Conservation (phyloP, 2,329 filamentous ascomycete genomes). For the Helicocarpus griseus region DNA sequence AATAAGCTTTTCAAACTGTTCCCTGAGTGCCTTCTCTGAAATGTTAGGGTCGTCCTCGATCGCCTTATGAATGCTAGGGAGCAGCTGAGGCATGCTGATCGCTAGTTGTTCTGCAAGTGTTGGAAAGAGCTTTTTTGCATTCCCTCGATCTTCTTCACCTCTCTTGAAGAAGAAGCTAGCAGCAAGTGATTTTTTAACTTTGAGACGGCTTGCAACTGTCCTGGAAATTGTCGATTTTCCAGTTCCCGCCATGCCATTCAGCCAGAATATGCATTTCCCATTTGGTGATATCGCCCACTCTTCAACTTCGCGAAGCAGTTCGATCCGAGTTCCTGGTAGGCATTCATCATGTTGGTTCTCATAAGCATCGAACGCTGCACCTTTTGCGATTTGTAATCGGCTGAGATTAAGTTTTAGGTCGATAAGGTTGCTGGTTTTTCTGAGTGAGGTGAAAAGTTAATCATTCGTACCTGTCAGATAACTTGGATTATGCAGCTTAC, state of each 20-base stretch:
- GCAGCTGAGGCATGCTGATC: slow-evolving; percentile 15
- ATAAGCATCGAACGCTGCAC: neutral
- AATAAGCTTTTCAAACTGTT: slow-evolving; percentile 19
- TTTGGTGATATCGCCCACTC: slow-evolving; percentile 9
- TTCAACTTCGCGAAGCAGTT: slow-evolving; percentile 14
- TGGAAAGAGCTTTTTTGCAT: slow-evolving; percentile 3
- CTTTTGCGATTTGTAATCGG: neutral
- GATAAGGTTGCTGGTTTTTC: too few relatives aligned
- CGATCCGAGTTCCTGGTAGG: slow-evolving; percentile 13
- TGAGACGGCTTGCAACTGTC: slow-evolving; percentile 11
- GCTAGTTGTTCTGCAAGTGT: neutral
- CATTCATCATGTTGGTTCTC: slow-evolving; percentile 5
- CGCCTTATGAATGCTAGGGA: slow-evolving; percentile 13
- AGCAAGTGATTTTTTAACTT: slow-evolving; percentile 6
- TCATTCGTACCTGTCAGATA: too few relatives aligned
- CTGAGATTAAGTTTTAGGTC: too few relatives aligned
- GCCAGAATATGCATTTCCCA: slow-evolving; percentile 17
- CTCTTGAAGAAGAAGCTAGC: slow-evolving; percentile 20
- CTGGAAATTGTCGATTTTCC: slow-evolving; percentile 21
- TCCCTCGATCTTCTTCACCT: slow-evolving; percentile 8
- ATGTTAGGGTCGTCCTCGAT: slow-evolving; percentile 19
- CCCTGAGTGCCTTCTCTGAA: slow-evolving; percentile 12
- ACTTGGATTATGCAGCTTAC: too few relatives aligned
- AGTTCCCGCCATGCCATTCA: slow-evolving; percentile 21
- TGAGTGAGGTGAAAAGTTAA: too few relatives aligned